These are phyloP conservation scores for Mycena sanguinolenta DNA, from an alignment of 768 basidiomycete genomes.

Conservation along the genomic window DNA sequence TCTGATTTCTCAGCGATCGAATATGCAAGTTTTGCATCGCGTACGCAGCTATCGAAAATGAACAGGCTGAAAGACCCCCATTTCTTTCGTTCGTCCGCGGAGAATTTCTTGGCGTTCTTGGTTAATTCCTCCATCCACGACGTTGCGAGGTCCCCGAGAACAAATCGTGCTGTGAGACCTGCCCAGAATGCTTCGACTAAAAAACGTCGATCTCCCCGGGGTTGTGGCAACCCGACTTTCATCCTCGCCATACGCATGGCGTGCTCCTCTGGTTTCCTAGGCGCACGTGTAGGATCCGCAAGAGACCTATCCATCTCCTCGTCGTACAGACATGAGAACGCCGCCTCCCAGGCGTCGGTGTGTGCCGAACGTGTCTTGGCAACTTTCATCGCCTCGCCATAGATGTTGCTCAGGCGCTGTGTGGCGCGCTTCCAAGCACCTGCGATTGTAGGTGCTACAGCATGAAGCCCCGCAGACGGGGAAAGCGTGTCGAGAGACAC, in stretches of 20 bases:
- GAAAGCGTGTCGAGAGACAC: conserved; percentile 45
- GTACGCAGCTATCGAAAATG: conserved; percentile 58
- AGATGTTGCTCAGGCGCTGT: conserved; percentile 51
- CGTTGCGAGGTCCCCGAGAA: conserved; percentile 59
- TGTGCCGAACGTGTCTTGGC: conserved; percentile 68
- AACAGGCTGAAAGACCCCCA: conserved; percentile 66
- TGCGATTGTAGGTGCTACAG: conserved; percentile 49
- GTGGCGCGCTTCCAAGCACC: conserved; percentile 57
- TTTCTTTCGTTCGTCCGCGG: conserved; percentile 46
- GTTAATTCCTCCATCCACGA: conserved; percentile 54
- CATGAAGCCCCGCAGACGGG: conserved; percentile 38
- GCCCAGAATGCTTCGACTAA: conserved; percentile 72
- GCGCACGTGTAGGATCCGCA: conserved; percentile 50
- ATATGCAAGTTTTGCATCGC: conserved; percentile 62
- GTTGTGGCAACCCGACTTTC: conserved; percentile 69
- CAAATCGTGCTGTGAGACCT: conserved; percentile 66
- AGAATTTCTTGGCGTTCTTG: conserved; percentile 37
- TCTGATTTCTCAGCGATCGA: conserved; percentile 62
- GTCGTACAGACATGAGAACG: conserved; percentile 65
- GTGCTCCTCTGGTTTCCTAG: conserved; percentile 58
- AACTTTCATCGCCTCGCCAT: conserved; percentile 55
- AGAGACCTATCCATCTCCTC: conserved; percentile 56
- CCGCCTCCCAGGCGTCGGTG: conserved; percentile 70
- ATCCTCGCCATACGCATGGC: conserved; percentile 66
- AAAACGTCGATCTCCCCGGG: conserved; percentile 71